Base-by-base conservation (phyloP, 2,329 filamentous ascomycete genomes). In the Bipolaris gigantea region DNA sequence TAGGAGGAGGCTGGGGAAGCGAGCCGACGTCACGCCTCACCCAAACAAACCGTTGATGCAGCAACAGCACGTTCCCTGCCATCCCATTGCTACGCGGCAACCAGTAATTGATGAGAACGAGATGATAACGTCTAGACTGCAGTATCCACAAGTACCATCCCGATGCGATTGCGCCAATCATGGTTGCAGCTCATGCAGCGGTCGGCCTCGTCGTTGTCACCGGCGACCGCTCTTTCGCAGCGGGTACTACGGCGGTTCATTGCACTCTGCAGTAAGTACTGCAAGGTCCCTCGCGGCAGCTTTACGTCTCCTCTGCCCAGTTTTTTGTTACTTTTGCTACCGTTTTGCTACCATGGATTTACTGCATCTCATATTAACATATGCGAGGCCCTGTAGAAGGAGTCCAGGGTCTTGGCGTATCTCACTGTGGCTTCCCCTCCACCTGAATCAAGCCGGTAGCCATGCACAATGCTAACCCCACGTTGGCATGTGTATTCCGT, bases 21-120 rank as follows among this genome's bases (percentile, higher is more conserved):
- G 32, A 43, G 49, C 46, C 50, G 30, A 48, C 50, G 46, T 55
- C 55, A 62, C 60, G 54, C 55, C 48, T 51, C 49, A 2, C 48
- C 56, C 51, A 62, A 62, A 58, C 56, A 61, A 53, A 46, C 51
- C 40, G 60, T 57, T 61, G 60, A 46, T 48, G 58, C 58, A 61
- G 60, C 60, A 51, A 53, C 55, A 47, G 38, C 50, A 47, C 48
- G 48, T 48, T 38, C 48, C 51, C 42, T 30, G 30, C 46, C 16
- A 33, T 9, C 21, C 34, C 21, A 35, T 8, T 47, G 53, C 48
- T 48, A 55, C 49, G 43, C 48, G 48, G 48, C 43, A 38, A 25
- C 40, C 33, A 46, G 38, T 41, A 16, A 52, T 55, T 55, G 43
- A 52, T 52, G 36, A 18, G 10, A 19, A 34, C 48, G 36, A 18